Evolutionary conservation across 371 early-diverging fungal genomes (phyloP).

Genomic region (Mortierella sp.): DNA sequence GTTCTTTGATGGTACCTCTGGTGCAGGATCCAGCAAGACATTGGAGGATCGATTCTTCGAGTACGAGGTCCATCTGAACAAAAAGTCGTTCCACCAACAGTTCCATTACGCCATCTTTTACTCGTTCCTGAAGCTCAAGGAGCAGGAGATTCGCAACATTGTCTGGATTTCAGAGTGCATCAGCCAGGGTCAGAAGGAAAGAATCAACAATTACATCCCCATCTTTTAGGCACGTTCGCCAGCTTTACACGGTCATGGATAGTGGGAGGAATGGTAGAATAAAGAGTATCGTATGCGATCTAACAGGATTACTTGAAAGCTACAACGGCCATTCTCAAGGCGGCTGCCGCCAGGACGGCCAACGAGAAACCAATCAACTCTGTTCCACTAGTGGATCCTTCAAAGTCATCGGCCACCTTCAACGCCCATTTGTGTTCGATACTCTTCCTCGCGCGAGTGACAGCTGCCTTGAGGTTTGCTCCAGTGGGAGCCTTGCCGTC

Average conservation of each 20-base stretch:
- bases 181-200: conserved; percentile 95
- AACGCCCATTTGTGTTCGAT: conserved; percentile 79
- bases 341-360: no score
- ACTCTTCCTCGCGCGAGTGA: conserved; percentile 77
- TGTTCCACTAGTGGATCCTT: conserved; percentile 60
- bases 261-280: no score
- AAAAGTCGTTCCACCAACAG: conserved; percentile 93
- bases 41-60: conserved; percentile 97
- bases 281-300: no score
- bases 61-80: conserved; percentile 93
- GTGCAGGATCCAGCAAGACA: conserved; percentile 61
- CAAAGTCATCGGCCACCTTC: conserved; percentile 66
- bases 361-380: conserved; percentile 11
- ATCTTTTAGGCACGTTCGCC: conserved; percentile 69
- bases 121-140: conserved; percentile 96
- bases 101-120: conserved; percentile 98
- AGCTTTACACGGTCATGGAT: neutral
- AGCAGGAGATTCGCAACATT: conserved; percentile 99
- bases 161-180: conserved; percentile 99
- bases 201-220: conserved; percentile 92
- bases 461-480: conserved; percentile 84
- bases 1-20: conserved; percentile 69
- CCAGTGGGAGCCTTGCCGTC: conserved; percentile 79
- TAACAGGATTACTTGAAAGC: no score
- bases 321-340: no score